A percentile compares a stretch with the other conserved stretches of the same genome.
Evolutionary conservation across 371 early-diverging fungal species (phyloP).

Genomic region (Thermomucor indicae-seudaticae): DNA sequence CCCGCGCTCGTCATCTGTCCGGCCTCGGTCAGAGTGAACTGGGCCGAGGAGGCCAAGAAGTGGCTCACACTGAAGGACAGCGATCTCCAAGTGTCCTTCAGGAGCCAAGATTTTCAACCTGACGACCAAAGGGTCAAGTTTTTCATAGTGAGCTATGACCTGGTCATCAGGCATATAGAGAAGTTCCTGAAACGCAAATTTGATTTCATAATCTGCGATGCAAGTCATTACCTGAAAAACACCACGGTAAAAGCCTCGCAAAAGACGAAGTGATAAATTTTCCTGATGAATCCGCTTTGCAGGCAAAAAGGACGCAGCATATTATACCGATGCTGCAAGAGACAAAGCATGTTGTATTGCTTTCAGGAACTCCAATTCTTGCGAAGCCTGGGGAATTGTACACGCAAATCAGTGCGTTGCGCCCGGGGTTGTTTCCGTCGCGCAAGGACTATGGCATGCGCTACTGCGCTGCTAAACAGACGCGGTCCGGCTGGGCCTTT

Average conservation of each 20-base stretch:
- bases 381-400: slow-evolving; percentile 62
- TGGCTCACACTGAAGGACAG: no score
- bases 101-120: no score
- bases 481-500: slow-evolving; percentile 22
- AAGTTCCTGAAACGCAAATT: no score
- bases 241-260: slow-evolving; percentile 13
- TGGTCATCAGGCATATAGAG: no score
- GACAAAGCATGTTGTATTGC: slow-evolving; percentile 33
- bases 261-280: no score
- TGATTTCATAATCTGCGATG: no score
- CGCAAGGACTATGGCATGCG: slow-evolving; percentile 45
- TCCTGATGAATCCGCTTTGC: background rate
- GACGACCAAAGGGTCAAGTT: no score
- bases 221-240: slow-evolving; percentile 58
- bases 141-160: no score
- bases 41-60: slow-evolving; percentile 22
- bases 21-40: slow-evolving; percentile 37
- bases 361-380: slow-evolving; percentile 58
- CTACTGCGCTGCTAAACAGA: slow-evolving; percentile 50
- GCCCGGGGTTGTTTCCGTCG: slow-evolving; percentile 30
- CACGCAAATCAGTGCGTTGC: slow-evolving; percentile 46
- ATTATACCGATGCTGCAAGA: slow-evolving; percentile 47
- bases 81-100: no score
- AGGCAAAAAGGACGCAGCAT: slow-evolving; percentile 41
- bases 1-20: slow-evolving; percentile 67